These are phyloP conservation scores for Byssochlamys sp. DNA, from an alignment of 2,329 filamentous ascomycete species.

Conservation along the genomic window DNA sequence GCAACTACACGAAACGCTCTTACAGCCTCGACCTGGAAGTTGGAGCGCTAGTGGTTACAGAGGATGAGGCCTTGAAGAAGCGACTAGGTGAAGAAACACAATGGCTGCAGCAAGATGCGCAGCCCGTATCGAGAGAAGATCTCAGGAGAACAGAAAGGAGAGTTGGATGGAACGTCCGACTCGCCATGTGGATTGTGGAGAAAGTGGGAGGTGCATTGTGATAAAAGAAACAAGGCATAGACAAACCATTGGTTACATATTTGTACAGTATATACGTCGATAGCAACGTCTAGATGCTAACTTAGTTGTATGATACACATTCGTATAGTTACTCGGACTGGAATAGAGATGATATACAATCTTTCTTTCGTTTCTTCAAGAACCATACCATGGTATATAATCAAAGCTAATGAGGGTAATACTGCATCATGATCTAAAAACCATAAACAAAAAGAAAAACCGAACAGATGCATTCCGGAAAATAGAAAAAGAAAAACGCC, in stretches of 20 bases:
- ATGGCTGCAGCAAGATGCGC: conserved; percentile 68
- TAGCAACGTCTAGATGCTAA: background rate
- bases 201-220: conserved; percentile 71
- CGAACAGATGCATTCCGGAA: background rate
- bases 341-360: background rate
- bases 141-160: conserved; percentile 71
- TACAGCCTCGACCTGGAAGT: conserved; percentile 88
- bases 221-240: background rate
- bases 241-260: background rate
- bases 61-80: conserved; percentile 59
- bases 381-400: background rate
- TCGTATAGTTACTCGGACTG: background rate
- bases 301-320: background rate
- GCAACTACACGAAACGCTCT: conserved; percentile 89
- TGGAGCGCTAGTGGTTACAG: conserved; percentile 75
- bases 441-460: background rate
- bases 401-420: background rate
- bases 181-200: conserved; percentile 90
- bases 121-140: conserved; percentile 61
- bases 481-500: background rate
- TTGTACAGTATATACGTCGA: background rate
- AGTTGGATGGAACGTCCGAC: conserved; percentile 71
- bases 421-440: background rate
- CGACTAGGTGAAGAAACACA: conserved; percentile 69
- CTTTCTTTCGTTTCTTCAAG: background rate